Percentiles rank a stretch among this genome's conserved stretches.
These are phyloP conservation scores for Sanghuangporus sanghuang DNA, from an alignment of 1,284 basidiomycete genomes.

Conservation along the genomic window DNA sequence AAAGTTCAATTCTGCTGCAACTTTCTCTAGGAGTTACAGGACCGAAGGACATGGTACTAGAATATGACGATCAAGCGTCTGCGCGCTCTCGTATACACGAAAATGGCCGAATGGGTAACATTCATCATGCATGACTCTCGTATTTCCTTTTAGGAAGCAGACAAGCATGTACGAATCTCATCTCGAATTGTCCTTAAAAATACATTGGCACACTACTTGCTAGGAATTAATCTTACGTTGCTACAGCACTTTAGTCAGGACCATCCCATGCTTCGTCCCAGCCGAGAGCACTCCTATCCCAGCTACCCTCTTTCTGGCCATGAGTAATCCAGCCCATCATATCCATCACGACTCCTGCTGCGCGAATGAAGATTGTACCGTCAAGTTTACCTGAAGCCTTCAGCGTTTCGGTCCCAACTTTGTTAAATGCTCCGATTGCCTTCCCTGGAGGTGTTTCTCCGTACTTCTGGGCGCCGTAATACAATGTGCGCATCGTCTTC, in stretches of 20 bases:
- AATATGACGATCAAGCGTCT: too few species aligned
- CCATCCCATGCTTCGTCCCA: conserved; percentile 65
- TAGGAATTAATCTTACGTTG: not conserved
- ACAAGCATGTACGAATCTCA: too few species aligned
- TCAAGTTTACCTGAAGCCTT: conserved; percentile 44
- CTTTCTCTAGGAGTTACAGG: not conserved
- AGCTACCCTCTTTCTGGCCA: conserved; percentile 43
- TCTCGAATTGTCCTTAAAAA: not conserved
- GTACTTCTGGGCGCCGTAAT: conserved; percentile 45
- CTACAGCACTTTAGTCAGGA: not conserved
- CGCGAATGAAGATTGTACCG: conserved; percentile 58
- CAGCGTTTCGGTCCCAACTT: conserved; percentile 27
- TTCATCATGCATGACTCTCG: too few species aligned
- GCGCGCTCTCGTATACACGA: too few species aligned
- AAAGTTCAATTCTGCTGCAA: not conserved
- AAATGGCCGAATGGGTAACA: too few species aligned
- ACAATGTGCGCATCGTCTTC: conserved; percentile 54
- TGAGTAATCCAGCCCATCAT: conserved; percentile 57
- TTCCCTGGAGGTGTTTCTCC: conserved; percentile 39
- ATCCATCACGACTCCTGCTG: conserved; percentile 58
- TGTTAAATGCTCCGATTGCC: conserved; percentile 39
- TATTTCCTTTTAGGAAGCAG: too few species aligned
- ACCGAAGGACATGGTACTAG: not conserved
- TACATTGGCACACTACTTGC: not conserved
- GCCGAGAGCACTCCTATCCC: conserved; percentile 61